Conservation (phyloP, 2,329 filamentous ascomycete genomes). For the Fusarium hostae region DNA sequence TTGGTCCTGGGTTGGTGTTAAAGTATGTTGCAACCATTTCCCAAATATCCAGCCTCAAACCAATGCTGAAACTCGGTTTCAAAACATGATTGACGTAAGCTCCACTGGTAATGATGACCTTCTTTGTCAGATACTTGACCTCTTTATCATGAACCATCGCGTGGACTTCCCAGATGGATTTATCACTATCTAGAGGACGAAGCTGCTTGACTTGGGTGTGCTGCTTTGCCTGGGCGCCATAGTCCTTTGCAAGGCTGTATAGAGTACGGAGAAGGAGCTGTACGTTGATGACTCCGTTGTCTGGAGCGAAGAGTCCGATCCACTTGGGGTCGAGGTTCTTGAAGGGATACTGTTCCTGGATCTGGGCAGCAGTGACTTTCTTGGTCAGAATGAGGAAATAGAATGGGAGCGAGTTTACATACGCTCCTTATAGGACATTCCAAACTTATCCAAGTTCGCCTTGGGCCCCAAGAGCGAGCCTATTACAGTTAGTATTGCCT, state of each 20-base stretch:
- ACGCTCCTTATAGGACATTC: conserved; percentile 17
- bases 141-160: neutral
- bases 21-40: conserved; percentile 35
- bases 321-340: conserved; percentile 4
- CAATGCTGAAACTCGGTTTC: conserved; percentile 24
- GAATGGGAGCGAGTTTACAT: rapidly evolving
- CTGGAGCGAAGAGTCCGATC: conserved; percentile 18
- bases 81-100: conserved; percentile 27
- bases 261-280: conserved; percentile 15
- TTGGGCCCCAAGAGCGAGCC: conserved; percentile 2
- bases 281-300: conserved; percentile 29
- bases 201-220: conserved; percentile 18
- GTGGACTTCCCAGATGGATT: conserved; percentile 14
- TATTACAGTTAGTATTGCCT: rapidly evolving
- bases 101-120: conserved; percentile 18
- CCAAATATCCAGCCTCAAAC: conserved; percentile 26
- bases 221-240: conserved; percentile 18
- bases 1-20: conserved; percentile 26
- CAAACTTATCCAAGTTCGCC: conserved; percentile 1
- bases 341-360: conserved; percentile 20
- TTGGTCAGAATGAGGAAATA: neutral
- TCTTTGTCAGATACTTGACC: conserved; percentile 6
- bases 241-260: conserved; percentile 19
- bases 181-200: conserved; percentile 1
- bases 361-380: neutral